A percentile compares a stretch with the other conserved stretches of the same genome.
Conservation (phyloP, 306 rosid species). For the Pterocarpus santalinus region DNA sequence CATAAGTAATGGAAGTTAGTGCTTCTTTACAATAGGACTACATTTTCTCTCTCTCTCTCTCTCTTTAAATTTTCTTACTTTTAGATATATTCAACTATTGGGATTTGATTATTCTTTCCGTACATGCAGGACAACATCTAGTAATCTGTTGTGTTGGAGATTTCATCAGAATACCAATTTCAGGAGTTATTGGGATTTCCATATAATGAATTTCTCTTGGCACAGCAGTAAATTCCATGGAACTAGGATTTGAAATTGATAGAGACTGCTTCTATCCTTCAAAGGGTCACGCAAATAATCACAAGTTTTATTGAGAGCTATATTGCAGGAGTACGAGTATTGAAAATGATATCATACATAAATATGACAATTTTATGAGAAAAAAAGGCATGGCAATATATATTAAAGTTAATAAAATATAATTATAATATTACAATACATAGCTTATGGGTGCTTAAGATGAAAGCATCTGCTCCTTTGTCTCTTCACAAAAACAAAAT, state of each 20-base stretch:
- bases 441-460: neutral
- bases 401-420: too few species aligned
- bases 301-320: too few species aligned
- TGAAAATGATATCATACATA: too few species aligned
- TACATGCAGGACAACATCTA: slow-evolving; percentile 55
- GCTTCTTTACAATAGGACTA: slow-evolving; percentile 50
- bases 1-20: slow-evolving; percentile 62
- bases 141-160: slow-evolving; percentile 42
- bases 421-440: too few species aligned
- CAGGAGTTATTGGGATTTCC: slow-evolving; percentile 44
- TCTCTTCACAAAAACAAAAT: neutral
- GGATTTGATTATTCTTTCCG: slow-evolving; percentile 56
- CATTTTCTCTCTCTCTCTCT: slow-evolving; percentile 1
- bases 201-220: slow-evolving; percentile 22
- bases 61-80: neutral
- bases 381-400: too few species aligned
- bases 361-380: too few species aligned
- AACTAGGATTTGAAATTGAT: slow-evolving; percentile 44
- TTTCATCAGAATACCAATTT: slow-evolving; percentile 45
- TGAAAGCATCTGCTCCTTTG: neutral
- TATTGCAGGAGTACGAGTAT: too few species aligned
- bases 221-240: slow-evolving; percentile 17
- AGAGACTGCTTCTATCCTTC: slow-evolving; percentile 18
- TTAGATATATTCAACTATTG: slow-evolving; percentile 49
- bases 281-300: neutral